Conservation (phyloP, 2,329 filamentous ascomycete species). For the Claviceps monticola region DNA sequence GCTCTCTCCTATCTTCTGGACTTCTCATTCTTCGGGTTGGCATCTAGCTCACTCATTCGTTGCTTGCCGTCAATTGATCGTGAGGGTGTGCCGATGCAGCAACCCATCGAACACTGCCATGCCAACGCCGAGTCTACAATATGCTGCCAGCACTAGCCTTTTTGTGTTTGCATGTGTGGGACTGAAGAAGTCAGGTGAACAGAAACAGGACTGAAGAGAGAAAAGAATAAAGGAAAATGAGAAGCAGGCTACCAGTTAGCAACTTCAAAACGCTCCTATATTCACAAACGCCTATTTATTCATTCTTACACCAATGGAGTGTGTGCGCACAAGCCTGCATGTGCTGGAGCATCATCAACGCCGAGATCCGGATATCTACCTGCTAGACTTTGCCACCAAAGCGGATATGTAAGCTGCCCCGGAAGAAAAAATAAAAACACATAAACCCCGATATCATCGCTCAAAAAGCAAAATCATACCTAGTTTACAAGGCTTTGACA, state of each 20-base stretch:
- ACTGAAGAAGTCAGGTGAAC: neutral
- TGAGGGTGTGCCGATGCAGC: no score
- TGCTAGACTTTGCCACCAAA: neutral
- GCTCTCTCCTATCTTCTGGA: no score
- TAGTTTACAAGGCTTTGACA: conserved; percentile 36
- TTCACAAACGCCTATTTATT: neutral
- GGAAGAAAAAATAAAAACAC: neutral
- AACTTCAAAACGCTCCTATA: neutral
- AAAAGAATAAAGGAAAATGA: neutral
- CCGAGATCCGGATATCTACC: neutral
- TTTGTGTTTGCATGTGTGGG: no score
- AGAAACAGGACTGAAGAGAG: neutral
- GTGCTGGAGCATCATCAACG: neutral
- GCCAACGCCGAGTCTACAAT: no score
- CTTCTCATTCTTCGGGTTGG: no score
- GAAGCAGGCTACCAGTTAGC: neutral
- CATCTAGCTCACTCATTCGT: no score
- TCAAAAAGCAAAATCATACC: neutral
- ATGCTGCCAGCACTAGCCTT: no score
- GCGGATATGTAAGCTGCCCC: no score
- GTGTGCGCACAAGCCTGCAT: neutral
- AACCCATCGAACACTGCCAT: no score
- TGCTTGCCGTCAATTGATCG: no score
- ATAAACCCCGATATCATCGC: neutral
- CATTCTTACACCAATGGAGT: neutral